Percentiles rank a stretch among this genome's conserved stretches.
Evolutionary conservation across 2,329 filamentous ascomycete genomes (phyloP).

Genomic region (Endothia cerciana): DNA sequence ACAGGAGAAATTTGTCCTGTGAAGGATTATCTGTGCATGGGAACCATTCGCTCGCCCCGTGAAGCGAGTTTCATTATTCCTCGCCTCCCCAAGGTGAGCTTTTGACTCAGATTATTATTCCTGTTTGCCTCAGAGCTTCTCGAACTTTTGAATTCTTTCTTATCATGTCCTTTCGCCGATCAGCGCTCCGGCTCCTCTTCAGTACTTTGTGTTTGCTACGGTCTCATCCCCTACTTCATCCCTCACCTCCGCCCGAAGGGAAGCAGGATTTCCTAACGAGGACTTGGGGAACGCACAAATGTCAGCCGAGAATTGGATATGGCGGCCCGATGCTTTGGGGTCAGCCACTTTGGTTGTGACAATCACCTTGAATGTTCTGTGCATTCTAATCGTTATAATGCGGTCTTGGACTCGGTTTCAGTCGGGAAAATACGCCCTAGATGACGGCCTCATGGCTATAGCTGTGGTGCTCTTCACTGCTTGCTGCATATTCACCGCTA

Average conservation of each 20-base stretch:
- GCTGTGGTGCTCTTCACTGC: slow-evolving; percentile 1
- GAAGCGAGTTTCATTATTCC: neutral
- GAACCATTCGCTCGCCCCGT: slow-evolving; percentile 1
- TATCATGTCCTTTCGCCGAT: neutral
- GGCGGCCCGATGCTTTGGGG: neutral
- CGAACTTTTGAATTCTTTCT: neutral
- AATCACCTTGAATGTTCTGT: neutral
- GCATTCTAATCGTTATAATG: neutral
- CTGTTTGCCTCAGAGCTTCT: neutral
- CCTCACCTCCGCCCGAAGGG: neutral
- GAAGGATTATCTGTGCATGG: neutral
- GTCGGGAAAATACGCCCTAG: slow-evolving; percentile 5
- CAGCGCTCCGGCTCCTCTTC: neutral
- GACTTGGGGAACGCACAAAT: neutral
- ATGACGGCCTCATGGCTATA: slow-evolving; percentile 15
- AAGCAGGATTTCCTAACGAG: neutral
- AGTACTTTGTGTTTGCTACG: neutral
- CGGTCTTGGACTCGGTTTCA: slow-evolving; percentile 9
- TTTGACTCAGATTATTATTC: too few relatives aligned
- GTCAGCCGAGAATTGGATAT: slow-evolving; percentile 10
- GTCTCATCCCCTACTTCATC: neutral
- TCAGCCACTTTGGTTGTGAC: slow-evolving; percentile 9
- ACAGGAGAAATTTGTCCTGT: neutral
- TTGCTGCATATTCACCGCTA: slow-evolving; percentile 9
- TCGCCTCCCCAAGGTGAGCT: neutral